These are phyloP conservation scores for Graphilbum fragrans DNA, from an alignment of 2,329 filamentous ascomycete genomes.

Conservation along the genomic window DNA sequence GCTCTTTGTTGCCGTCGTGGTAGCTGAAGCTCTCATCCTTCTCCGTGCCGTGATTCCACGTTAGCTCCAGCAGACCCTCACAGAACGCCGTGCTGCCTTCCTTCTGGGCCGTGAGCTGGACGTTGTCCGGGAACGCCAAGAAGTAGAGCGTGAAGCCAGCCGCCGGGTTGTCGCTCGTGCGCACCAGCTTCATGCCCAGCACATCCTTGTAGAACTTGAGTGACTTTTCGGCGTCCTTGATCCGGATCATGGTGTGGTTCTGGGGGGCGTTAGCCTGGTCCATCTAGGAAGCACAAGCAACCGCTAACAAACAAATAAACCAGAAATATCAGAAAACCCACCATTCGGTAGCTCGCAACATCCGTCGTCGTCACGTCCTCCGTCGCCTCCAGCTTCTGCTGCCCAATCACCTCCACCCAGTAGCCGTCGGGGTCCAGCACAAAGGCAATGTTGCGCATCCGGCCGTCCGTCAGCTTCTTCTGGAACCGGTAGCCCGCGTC, in stretches of 20 bases:
- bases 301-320: no score
- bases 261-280: constrained; percentile 19
- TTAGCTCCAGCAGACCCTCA: constrained; percentile 83
- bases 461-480: constrained; percentile 83
- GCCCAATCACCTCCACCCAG: constrained; percentile 74
- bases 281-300: no score
- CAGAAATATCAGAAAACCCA: constrained; percentile 17
- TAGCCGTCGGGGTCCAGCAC: constrained; percentile 79
- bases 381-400: constrained; percentile 59
- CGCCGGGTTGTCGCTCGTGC: constrained; percentile 56
- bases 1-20: constrained; percentile 83
- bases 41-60: constrained; percentile 75
- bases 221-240: constrained; percentile 68
- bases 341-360: constrained; percentile 60
- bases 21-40: constrained; percentile 76
- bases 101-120: constrained; percentile 35
- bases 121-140: constrained; percentile 59
- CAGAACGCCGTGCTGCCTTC: constrained; percentile 40
- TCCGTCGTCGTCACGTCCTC: constrained; percentile 64
- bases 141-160: constrained; percentile 87
- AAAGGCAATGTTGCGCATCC: constrained; percentile 83
- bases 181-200: constrained; percentile 76
- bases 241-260: constrained; percentile 91
- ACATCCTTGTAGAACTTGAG: constrained; percentile 75
- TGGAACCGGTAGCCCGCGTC: constrained; percentile 88